Evolutionary conservation across 768 basidiomycete genomes (phyloP).

Genomic region (Zangia roseola): DNA sequence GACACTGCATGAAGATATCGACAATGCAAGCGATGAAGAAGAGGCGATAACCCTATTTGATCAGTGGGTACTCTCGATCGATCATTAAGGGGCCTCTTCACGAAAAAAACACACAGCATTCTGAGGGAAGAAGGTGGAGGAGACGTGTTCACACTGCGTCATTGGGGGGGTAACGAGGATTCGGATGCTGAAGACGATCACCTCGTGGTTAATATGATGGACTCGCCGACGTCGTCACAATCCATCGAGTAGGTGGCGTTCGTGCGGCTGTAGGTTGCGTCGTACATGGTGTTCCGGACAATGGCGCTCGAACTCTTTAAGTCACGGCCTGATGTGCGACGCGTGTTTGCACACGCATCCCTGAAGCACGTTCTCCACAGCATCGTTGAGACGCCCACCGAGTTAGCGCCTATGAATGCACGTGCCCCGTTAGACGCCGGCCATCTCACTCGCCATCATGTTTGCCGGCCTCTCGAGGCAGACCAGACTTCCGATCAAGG

Average conservation of each 20-base stretch:
- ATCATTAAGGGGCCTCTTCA: constrained; percentile 6
- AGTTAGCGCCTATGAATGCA: constrained; percentile 16
- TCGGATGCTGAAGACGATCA: constrained; percentile 23
- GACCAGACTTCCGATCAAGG: constrained; percentile 48
- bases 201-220: constrained; percentile 23
- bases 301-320: constrained; percentile 5
- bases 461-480: constrained; percentile 7
- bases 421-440: constrained; percentile 3
- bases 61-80: constrained; percentile 47
- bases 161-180: constrained; percentile 35
- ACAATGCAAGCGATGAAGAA: constrained; percentile 40
- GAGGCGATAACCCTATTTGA: constrained; percentile 68
- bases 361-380: background rate
- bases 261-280: constrained; percentile 13
- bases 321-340: constrained; percentile 3
- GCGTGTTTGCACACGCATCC: constrained; percentile 1
- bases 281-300: background rate
- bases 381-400: background rate
- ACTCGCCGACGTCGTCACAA: constrained; percentile 17
- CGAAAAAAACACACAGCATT: constrained; percentile 42
- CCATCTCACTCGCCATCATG: constrained; percentile 4
- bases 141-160: constrained; percentile 53
- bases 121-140: constrained; percentile 53
- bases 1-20: constrained; percentile 27
- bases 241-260: constrained; percentile 5